A percentile compares a stretch with the other conserved stretches of the same genome.
Evolutionary conservation across 2,329 filamentous ascomycete genomes (phyloP).

Genomic region (Neofusicoccum kwambonambiense): DNA sequence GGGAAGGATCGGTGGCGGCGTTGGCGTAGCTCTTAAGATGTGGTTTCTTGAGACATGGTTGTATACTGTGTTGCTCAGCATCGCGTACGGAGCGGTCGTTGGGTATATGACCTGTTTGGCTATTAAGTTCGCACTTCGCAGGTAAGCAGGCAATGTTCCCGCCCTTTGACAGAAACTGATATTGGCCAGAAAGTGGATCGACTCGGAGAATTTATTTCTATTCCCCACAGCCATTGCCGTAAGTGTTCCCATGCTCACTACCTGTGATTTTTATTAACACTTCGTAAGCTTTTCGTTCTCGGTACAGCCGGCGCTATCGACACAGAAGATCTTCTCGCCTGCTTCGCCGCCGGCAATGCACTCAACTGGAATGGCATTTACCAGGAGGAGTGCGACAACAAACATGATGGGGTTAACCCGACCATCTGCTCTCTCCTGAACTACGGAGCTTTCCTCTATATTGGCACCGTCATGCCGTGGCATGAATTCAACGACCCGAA

Average conservation of each 20-base stretch:
- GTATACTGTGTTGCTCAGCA: constrained; percentile 57
- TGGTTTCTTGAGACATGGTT: constrained; percentile 62
- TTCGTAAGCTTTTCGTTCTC: constrained; percentile 54
- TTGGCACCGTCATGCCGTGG: constrained; percentile 59
- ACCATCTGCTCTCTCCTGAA: constrained; percentile 60
- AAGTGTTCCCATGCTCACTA: neutral
- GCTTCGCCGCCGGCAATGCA: constrained; percentile 58
- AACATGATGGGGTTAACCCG: constrained; percentile 62
- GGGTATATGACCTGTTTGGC: constrained; percentile 51
- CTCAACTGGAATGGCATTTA: constrained; percentile 65
- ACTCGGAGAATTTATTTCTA: neutral
- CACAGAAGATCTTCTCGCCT: constrained; percentile 61
- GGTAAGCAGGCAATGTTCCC: constrained; percentile 27
- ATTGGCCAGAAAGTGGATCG: neutral
- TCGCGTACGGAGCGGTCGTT: constrained; percentile 52
- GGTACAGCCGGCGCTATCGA: constrained; percentile 59
- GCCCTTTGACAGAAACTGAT: neutral
- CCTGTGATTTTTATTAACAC: neutral
- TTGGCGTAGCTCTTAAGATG: constrained; percentile 52
- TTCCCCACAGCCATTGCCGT: neutral
- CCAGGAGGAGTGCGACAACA: constrained; percentile 53
- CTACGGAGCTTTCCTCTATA: constrained; percentile 61
- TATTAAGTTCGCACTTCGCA: constrained; percentile 42
- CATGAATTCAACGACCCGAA: constrained; percentile 53
- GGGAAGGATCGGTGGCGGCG: constrained; percentile 30